Percentiles rank a stretch among this genome's conserved stretches.
Conservation (phyloP, 1,139 yeast species). For the Eremothecium gossypii region DNA sequence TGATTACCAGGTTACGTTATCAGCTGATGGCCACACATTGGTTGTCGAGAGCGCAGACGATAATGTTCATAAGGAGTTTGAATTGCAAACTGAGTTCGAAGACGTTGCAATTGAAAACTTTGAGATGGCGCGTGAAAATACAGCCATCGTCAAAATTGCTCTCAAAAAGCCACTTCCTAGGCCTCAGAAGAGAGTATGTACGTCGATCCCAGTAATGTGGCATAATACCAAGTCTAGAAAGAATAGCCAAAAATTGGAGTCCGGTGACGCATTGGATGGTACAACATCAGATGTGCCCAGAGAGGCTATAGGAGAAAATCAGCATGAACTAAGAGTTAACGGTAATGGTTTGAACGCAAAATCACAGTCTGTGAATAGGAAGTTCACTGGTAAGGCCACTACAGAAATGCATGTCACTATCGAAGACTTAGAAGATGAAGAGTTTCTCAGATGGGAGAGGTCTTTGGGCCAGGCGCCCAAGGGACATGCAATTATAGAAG, state of each 20-base stretch:
- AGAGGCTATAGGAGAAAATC: too few relatives aligned
- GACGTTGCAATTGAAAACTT: constrained; percentile 20
- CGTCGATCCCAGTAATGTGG: too few relatives aligned
- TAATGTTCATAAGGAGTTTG: constrained; percentile 15
- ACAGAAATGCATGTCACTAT: constrained; percentile 11
- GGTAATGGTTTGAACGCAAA: too few relatives aligned
- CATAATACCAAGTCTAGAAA: too few relatives aligned
- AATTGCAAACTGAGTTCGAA: constrained; percentile 15
- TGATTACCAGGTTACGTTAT: constrained; percentile 23
- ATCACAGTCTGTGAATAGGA: too few relatives aligned
- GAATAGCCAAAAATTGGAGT: too few relatives aligned
- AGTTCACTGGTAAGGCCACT: too few relatives aligned
- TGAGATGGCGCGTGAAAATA: constrained; percentile 15
- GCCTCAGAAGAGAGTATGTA: too few relatives aligned
- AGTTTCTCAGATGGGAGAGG: constrained; percentile 18
- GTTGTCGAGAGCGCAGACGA: constrained; percentile 17
- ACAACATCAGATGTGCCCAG: too few relatives aligned
- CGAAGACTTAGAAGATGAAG: constrained; percentile 28
- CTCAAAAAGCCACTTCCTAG: constrained; percentile 7
- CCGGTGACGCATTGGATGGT: too few relatives aligned
- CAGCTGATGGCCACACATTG: constrained; percentile 20
- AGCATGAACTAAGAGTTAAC: too few relatives aligned
- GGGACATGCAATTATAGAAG: constrained; percentile 22
- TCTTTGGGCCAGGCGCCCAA: constrained; percentile 17
- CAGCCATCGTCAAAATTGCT: constrained; percentile 17